These are phyloP conservation scores for Psilocybe subaeruginosa DNA, from an alignment of 768 basidiomycete species.

Conservation along the genomic window DNA sequence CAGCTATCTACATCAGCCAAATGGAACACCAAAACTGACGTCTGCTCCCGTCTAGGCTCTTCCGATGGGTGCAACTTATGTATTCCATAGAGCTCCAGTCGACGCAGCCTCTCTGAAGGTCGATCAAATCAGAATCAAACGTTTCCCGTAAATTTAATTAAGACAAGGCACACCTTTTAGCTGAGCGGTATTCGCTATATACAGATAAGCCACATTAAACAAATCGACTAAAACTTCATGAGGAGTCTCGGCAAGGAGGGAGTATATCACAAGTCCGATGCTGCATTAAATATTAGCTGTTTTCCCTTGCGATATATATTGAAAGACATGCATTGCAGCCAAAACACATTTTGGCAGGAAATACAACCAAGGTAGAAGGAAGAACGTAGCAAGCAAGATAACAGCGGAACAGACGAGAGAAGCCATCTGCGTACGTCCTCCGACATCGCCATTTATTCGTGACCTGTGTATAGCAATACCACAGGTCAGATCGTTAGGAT, in stretches of 20 bases:
- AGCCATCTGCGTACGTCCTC: slow-evolving; percentile 88
- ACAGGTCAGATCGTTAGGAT: neutral
- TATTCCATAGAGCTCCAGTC: slow-evolving; percentile 88
- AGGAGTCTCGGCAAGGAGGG: slow-evolving; percentile 83
- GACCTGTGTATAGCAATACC: slow-evolving; percentile 46
- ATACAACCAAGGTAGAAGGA: slow-evolving; percentile 83
- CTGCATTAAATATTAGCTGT: slow-evolving; percentile 38
- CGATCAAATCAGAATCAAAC: neutral
- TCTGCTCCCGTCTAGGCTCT: slow-evolving; percentile 73
- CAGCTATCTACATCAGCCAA: slow-evolving; percentile 89
- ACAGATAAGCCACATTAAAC: neutral
- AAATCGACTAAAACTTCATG: slow-evolving; percentile 61
- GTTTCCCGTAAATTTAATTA: neutral
- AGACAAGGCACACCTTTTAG: slow-evolving; percentile 67
- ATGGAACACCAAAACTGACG: slow-evolving; percentile 86
- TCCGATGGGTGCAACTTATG: slow-evolving; percentile 87
- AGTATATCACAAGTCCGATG: slow-evolving; percentile 84
- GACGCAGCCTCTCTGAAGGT: slow-evolving; percentile 67
- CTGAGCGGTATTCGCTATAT: slow-evolving; percentile 88
- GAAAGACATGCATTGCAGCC: slow-evolving; percentile 72
- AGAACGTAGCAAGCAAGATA: slow-evolving; percentile 86
- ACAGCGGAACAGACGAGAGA: slow-evolving; percentile 75
- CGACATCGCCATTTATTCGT: slow-evolving; percentile 88
- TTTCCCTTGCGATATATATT: neutral
- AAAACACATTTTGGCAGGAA: slow-evolving; percentile 90